A percentile compares a stretch with the other conserved stretches of the same genome.
phyloP scores from a whole-genome alignment of 2,329 filamentous ascomycete species.

The Coniella vitis region DNA sequence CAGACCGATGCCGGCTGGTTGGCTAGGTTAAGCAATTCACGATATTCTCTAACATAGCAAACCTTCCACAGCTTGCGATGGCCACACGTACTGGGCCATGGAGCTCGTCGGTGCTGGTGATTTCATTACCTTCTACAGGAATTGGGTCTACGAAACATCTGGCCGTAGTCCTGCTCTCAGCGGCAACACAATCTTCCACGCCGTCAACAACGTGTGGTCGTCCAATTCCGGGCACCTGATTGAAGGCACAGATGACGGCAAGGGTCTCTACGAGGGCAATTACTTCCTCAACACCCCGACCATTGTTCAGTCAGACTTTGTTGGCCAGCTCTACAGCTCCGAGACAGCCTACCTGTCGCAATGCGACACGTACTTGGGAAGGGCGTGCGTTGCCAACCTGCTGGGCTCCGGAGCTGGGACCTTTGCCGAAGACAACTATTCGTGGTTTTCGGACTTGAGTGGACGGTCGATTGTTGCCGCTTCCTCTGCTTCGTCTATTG shows the following conservation, averaged over 20 bases:
- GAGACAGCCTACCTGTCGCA: background rate
- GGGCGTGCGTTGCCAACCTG: slow-evolving; percentile 2
- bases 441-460: background rate
- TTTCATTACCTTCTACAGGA: slow-evolving; percentile 44
- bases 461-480: background rate
- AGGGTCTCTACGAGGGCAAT: slow-evolving; percentile 50
- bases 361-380: background rate
- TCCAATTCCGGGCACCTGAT: slow-evolving; percentile 49
- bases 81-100: slow-evolving; percentile 53
- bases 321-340: slow-evolving; percentile 17
- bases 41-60: too few relatives aligned
- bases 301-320: slow-evolving; percentile 27
- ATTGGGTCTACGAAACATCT: slow-evolving; percentile 49
- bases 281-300: slow-evolving; percentile 47
- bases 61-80: slow-evolving; percentile 38
- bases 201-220: slow-evolving; percentile 55
- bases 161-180: slow-evolving; percentile 51
- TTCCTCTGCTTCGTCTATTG: background rate
- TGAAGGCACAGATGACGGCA: slow-evolving; percentile 36
- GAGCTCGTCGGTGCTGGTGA: slow-evolving; percentile 51
- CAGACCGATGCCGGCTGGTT: too few relatives aligned
- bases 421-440: background rate
- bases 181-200: slow-evolving; percentile 49
- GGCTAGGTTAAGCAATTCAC: too few relatives aligned
- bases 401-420: background rate